Percentiles rank a stretch among this genome's conserved stretches.
These are phyloP conservation scores for Cladophialophora yegresii DNA, from an alignment of 2,329 filamentous ascomycete genomes.

Conservation along the genomic window DNA sequence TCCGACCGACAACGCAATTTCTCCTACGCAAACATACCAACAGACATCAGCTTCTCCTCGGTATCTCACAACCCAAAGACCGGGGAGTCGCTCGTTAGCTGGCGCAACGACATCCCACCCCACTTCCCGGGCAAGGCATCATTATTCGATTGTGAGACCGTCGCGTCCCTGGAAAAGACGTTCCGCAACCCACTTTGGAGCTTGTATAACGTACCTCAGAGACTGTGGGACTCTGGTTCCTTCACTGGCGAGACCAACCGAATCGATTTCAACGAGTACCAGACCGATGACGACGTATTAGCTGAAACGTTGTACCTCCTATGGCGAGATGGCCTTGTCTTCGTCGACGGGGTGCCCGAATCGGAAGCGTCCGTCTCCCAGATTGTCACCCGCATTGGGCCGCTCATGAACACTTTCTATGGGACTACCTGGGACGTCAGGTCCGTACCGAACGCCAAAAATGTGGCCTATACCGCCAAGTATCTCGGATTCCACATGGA, in stretches of 20 bases:
- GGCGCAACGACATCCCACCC: conserved; percentile 58
- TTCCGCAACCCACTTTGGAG: conserved; percentile 33
- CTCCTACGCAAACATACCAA: conserved; percentile 64
- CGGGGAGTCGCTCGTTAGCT: conserved; percentile 60
- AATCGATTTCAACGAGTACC: conserved; percentile 72
- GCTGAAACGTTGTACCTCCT: conserved; percentile 65
- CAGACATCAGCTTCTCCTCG: conserved; percentile 46
- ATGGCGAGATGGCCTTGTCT: conserved; percentile 69
- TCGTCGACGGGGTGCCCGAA: conserved; percentile 72
- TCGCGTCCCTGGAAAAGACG: conserved; percentile 16
- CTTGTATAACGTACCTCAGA: conserved; percentile 44
- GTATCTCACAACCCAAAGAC: conserved; percentile 44
- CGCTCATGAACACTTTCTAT: conserved; percentile 84
- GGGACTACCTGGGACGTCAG: conserved; percentile 87
- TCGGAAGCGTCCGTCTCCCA: conserved; percentile 65
- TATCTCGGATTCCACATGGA: conserved; percentile 91
- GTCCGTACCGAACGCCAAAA: conserved; percentile 78
- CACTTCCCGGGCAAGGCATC: conserved; percentile 36
- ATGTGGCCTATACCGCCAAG: conserved; percentile 84
- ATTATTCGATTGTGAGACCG: conserved; percentile 19
- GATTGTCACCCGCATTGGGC: conserved; percentile 73
- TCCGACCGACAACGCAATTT: conserved; percentile 66
- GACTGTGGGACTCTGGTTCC: conserved; percentile 42
- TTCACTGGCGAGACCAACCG: conserved; percentile 56
- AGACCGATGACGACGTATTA: conserved; percentile 61